phyloP scores from a whole-genome alignment of 2,329 filamentous ascomycete species.

The Fusarium paranaense region DNA sequence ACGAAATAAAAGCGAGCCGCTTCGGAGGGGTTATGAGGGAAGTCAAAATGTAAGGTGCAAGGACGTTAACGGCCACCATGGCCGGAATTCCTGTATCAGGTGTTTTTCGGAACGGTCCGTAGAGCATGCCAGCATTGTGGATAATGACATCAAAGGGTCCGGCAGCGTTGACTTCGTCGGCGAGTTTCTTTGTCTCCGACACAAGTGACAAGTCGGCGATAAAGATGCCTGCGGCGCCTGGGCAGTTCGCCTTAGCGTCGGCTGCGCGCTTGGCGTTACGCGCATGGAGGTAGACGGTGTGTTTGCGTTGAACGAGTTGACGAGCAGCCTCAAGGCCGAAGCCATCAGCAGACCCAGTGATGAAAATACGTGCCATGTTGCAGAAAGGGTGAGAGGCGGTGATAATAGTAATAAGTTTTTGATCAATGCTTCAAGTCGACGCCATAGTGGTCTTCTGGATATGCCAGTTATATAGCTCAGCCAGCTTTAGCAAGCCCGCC shows the following conservation, averaged over 20 bases:
- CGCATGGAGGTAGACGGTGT: slow-evolving; percentile 40
- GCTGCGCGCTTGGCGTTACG: slow-evolving; percentile 35
- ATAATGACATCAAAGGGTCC: slow-evolving; percentile 32
- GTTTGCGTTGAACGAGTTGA: slow-evolving; percentile 35
- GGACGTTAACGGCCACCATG: slow-evolving; percentile 34
- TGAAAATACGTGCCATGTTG: slow-evolving; percentile 39
- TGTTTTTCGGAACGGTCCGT: slow-evolving; percentile 18
- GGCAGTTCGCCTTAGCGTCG: slow-evolving; percentile 22
- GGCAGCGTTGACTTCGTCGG: slow-evolving; percentile 18
- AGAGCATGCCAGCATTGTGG: slow-evolving; percentile 33
- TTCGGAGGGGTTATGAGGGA: slow-evolving; percentile 33
- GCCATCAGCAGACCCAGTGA: slow-evolving; percentile 42
- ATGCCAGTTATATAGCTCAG: neutral
- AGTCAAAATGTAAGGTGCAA: slow-evolving; percentile 39
- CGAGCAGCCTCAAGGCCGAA: slow-evolving; percentile 39
- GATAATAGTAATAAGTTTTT: neutral
- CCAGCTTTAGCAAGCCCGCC: neutral
- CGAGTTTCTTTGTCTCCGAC: slow-evolving; percentile 30
- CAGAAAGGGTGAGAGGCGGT: neutral
- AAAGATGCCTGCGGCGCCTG: neutral
- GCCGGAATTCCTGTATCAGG: slow-evolving; percentile 34
- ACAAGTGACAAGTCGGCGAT: neutral
- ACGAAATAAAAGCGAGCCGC: slow-evolving; percentile 33
- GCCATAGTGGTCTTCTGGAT: neutral
- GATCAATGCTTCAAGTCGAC: neutral